Evolutionary conservation across 2,329 filamentous ascomycete genomes (phyloP), one percentile per base, ranked within the genome.

Genomic region (Pseudogymnoascus verrucosus): DNA sequence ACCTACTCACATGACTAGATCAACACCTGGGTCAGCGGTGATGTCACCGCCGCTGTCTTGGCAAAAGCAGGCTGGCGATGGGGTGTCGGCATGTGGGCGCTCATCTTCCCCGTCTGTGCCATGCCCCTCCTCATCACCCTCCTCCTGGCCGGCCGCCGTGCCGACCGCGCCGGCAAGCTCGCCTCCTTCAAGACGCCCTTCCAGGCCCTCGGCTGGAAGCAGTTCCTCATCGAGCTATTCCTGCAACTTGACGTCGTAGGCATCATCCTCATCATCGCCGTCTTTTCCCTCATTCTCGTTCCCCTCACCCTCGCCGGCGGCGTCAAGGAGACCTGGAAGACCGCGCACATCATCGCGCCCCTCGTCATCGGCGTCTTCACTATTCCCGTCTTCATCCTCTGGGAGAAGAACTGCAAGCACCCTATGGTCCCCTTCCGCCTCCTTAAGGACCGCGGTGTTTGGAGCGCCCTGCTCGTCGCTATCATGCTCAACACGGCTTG

Each of bases 21-120:
- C 71, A 88, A 87, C 69, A 84, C 84, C 0, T 88, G 85, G 85
- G 78, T 87, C 12, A 83, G 82, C 65, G 85, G 85, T 19, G 80
- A 83, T 65, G 74, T 88, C 60, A 79, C 82, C 0, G 70, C 73
- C 0, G 77, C 81, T 0, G 82, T 87, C 0, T 69, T 87, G 19
- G 68, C 64, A 0, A 71, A 70, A 1, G 82, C 82, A 0, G 79
- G 76, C 1, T 88, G 85, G 85, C 74, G 79, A 64, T 87, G 84
- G 84, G 85, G 85, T 12, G 78, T 85, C 23, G 85, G 84, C 66
- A 87, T 88, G 84, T 88, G 82, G 78, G 78, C 78, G 57, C 81
- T 87, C 66, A 84, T 87, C 60, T 86, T 83, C 68, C 81, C 84
- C 0, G 75, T 83, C 6, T 81, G 80, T 63, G 78, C 81, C 0